Conservation (phyloP, 331 rosid genomes). For the Phaseolus coccineus region DNA sequence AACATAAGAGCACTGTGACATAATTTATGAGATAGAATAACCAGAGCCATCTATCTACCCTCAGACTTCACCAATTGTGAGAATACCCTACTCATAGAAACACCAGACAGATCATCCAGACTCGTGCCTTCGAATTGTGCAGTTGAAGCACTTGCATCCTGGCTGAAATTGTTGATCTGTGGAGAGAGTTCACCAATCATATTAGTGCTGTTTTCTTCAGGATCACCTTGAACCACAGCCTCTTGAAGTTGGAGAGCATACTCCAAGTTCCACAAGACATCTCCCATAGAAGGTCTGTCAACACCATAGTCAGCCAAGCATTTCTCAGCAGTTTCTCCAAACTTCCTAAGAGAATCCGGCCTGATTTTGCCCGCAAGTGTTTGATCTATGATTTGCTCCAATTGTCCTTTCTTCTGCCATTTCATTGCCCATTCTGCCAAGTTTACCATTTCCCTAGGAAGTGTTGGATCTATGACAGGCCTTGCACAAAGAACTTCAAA, state of each 20-base stretch:
- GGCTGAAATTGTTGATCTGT: slow-evolving; percentile 61
- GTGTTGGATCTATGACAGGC: slow-evolving; percentile 85
- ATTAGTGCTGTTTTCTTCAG: slow-evolving; percentile 83
- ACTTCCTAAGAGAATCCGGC: slow-evolving; percentile 78
- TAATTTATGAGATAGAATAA: slow-evolving; percentile 13
- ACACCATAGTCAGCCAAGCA: slow-evolving; percentile 83
- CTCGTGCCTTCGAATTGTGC: slow-evolving; percentile 48
- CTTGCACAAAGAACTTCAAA: slow-evolving; percentile 81
- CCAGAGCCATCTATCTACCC: slow-evolving; percentile 71
- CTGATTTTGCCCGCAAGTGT: slow-evolving; percentile 67
- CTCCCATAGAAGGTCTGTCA: slow-evolving; percentile 87
- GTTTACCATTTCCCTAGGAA: slow-evolving; percentile 79
- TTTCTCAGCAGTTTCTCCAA: slow-evolving; percentile 81
- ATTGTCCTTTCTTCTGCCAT: slow-evolving; percentile 74
- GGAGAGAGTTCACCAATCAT: slow-evolving; percentile 79
- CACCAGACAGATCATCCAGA: slow-evolving; percentile 80
- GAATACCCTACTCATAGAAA: slow-evolving; percentile 91
- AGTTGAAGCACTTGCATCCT: slow-evolving; percentile 50
- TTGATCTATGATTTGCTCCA: slow-evolving; percentile 70
- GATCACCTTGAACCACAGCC: slow-evolving; percentile 68
- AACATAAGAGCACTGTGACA: slow-evolving; percentile 37
- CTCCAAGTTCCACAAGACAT: slow-evolving; percentile 86
- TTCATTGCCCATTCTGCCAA: slow-evolving; percentile 90
- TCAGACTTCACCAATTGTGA: slow-evolving; percentile 91
- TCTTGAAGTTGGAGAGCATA: slow-evolving; percentile 86